Conservation (phyloP, 2,329 filamentous ascomycete genomes). For the Xylariaceae sp. region DNA sequence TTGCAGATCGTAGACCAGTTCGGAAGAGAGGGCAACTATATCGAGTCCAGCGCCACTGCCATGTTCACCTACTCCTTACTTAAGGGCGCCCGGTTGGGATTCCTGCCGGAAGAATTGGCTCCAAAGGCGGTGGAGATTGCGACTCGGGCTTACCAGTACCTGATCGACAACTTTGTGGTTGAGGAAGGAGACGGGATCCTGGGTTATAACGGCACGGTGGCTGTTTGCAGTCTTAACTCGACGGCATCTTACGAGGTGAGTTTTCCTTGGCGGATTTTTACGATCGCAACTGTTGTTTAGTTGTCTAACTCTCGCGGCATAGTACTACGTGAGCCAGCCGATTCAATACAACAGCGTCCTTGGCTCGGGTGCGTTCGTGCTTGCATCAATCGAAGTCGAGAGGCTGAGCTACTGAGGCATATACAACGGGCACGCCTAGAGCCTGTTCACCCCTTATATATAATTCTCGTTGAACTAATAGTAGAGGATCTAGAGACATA, state of each 20-base stretch:
- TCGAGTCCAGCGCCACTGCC: constrained; percentile 36
- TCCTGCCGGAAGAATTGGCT: constrained; percentile 21
- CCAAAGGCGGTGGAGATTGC: constrained; percentile 15
- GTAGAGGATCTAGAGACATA: neutral
- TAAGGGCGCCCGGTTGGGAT: constrained; percentile 36
- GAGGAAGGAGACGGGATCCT: constrained; percentile 27
- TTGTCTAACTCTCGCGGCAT: constrained; percentile 17
- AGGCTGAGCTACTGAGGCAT: constrained; percentile 3
- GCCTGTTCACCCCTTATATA: neutral
- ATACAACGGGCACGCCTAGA: neutral
- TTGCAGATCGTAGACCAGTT: constrained; percentile 37
- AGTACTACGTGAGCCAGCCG: constrained; percentile 39
- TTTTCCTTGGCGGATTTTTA: neutral
- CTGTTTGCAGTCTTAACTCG: constrained; percentile 41
- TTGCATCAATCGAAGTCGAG: constrained; percentile 39
- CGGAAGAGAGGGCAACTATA: constrained; percentile 32
- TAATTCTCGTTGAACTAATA: neutral
- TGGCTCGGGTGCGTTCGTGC: constrained; percentile 36
- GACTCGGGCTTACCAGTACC: constrained; percentile 22
- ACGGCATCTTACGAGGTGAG: constrained; percentile 37
- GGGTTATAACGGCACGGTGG: constrained; percentile 37
- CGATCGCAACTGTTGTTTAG: neutral
- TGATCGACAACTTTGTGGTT: constrained; percentile 29
- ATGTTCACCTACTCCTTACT: constrained; percentile 38
- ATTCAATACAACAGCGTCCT: constrained; percentile 37